Evolutionary conservation across 2,329 filamentous ascomycete species (phyloP).

Genomic region (Diaporthe amygdali): DNA sequence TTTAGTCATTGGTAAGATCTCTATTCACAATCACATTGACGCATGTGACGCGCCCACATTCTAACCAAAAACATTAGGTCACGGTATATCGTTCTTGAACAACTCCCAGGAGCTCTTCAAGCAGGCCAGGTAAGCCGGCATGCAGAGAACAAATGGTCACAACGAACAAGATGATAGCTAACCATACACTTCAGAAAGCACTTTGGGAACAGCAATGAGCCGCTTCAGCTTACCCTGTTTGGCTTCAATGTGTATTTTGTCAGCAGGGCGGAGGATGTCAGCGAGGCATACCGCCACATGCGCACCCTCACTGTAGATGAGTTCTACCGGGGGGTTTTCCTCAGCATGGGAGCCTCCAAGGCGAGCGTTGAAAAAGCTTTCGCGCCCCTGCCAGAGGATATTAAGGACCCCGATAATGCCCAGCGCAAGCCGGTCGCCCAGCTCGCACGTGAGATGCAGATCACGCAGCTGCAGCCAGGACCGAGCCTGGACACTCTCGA

Average conservation of each 20-base stretch:
- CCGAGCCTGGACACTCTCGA: background rate
- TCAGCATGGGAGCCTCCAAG: background rate
- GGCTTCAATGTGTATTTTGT: conserved; percentile 32
- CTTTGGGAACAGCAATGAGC: conserved; percentile 21
- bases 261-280: conserved; percentile 28
- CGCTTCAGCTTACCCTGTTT: conserved; percentile 31
- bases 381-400: background rate
- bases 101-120: background rate
- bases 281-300: conserved; percentile 26
- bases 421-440: background rate
- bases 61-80: background rate
- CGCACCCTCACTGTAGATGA: background rate
- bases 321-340: background rate
- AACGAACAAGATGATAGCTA: too few relatives aligned
- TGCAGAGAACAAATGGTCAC: too few relatives aligned
- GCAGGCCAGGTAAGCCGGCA: background rate
- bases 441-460: background rate
- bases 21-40: background rate
- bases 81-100: background rate
- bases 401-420: background rate
- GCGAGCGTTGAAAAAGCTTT: background rate
- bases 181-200: background rate
- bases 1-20: background rate
- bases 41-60: background rate
- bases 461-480: background rate